Evolutionary conservation across 1,284 basidiomycete species (phyloP), one percentile per base, ranked within the genome.

Genomic region (Papiliotrema fonsecae): DNA sequence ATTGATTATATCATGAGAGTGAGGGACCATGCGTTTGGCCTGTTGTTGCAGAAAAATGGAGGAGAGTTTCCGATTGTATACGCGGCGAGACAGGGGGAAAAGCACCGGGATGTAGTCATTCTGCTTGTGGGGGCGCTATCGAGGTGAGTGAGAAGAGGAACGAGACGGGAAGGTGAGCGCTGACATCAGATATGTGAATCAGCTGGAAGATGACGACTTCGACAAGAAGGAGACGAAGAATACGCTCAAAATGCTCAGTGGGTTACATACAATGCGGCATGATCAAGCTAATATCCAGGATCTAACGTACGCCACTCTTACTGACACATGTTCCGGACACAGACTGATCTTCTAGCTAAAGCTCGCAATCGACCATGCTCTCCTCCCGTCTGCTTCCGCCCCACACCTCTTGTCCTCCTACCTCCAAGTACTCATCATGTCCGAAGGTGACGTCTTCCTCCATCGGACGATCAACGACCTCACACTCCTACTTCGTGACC

Each of bases 351-450:
- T 45, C 36, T 37, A 74, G 72, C 65, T 74, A 45, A 74, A 74
- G 55, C 57, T 74, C 18, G 73, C 73, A 0, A 74, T 74, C 44
- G 73, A 74, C 51, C 62, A 72, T 42, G 65, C 73, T 27, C 62
- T 74, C 16, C 58, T 70, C 2, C 68, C 71, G 3, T 51, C 62
- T 1, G 57, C 56, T 31, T 42, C 60, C 40, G 57, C 63, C 21
- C 58, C 67, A 1, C 45, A 54, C 22, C 62, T 74, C n/a, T 64
- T 74, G 19, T 65, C 69, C 0, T 69, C 66, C 2, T 74, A 74
- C 52, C 63, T 74, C 27, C 73, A 74, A 58, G 70, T 74, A 19
- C 62, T 74, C 16, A 72, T 74, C 60, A 74, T 74, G 73, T 73
- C 70, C 5, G 73, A 74, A 56, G 71, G 73, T 40, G 71, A 73